phyloP scores from a whole-genome alignment of 1,139 yeast genomes.

The Sugiyamaella japonica region DNA sequence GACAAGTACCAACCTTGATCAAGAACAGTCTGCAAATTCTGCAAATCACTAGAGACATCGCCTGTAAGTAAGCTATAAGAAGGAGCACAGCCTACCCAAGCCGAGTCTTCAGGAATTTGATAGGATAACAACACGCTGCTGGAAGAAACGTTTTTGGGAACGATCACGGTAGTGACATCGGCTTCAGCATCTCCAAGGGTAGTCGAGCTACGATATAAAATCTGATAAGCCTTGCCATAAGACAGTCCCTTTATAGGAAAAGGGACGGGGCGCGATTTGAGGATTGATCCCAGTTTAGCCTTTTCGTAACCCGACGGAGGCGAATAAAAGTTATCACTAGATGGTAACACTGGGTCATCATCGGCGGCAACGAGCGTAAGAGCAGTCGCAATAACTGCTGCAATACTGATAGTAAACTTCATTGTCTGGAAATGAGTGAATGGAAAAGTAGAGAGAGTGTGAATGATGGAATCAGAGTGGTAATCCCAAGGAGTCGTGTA shows the following conservation, averaged over 20 bases:
- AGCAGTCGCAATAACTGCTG: slow-evolving; percentile 1
- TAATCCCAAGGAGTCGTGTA: no score
- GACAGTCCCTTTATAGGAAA: slow-evolving; percentile 20
- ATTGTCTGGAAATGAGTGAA: neutral
- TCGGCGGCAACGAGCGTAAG: slow-evolving; percentile 1
- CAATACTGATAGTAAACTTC: neutral
- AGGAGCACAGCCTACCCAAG: slow-evolving; percentile 34
- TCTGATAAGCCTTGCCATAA: slow-evolving; percentile 31
- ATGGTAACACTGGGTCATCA: slow-evolving; percentile 19
- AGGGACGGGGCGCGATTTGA: slow-evolving; percentile 22
- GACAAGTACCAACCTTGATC: slow-evolving; percentile 28
- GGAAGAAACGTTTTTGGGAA: slow-evolving; percentile 28
- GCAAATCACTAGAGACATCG: slow-evolving; percentile 18
- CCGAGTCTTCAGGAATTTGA: slow-evolving; percentile 36
- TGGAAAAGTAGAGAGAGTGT: neutral
- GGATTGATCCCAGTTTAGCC: slow-evolving; percentile 25
- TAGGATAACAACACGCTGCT: slow-evolving; percentile 29
- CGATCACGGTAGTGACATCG: slow-evolving; percentile 35
- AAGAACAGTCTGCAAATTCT: slow-evolving; percentile 23
- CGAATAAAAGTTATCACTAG: slow-evolving; percentile 30
- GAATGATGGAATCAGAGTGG: neutral
- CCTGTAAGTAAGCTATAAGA: slow-evolving; percentile 28
- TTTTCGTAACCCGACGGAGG: slow-evolving; percentile 28
- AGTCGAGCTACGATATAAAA: slow-evolving; percentile 33
- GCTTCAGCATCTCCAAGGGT: slow-evolving; percentile 32